Base-by-base conservation (phyloP, 164 flowering plant genomes). In the Liquidambar formosana region DNA sequence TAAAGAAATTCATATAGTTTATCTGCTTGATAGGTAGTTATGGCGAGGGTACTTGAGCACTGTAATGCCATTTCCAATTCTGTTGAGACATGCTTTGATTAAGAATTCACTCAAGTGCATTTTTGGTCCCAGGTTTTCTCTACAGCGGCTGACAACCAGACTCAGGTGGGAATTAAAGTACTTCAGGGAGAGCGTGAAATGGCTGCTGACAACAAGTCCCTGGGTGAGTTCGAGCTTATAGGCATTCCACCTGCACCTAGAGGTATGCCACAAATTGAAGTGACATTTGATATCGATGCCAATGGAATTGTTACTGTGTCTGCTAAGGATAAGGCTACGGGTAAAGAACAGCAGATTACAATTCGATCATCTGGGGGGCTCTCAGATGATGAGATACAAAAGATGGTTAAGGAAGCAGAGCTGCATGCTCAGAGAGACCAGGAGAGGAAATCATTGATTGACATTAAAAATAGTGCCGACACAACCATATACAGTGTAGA, bases 221-320 rank as follows among this genome's bases (percentile, higher is more conserved):
- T 83, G 11, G 88, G 85, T 28, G 86, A 83, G 63, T 85, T 85
- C 62, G 88, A 85, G 43, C 88, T 85, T 23, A 61, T 75, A 38
- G 88, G 88, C 19, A 73, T 85, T 59, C 88, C 86, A 49, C 86
- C 86, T n/a, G 83, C 88, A 9, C 86, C 88, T 5, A 77, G 88
- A 61, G 86, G 88, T 53, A 51, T 79, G 76, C 88, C 88, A 1
- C 86, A 85, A 72, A 83, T 83, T 43, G 88, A 85, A 71, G 88
- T 85, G 49, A 75, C 88, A 14, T 85, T 85, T 16, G 88, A 85
- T 62, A 85, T 85, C 18, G 88, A 85, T 78, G 86, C 88, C 68
- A 83, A 83, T 68, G 88, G 86, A 3, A 85, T 83, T 43, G 88
- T 83, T 26, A 85, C 82, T 0, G 88, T 85, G 0, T 85, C 84